Base-by-base conservation (phyloP, 106 monocot genomes). In the Dendrobium chrysotoxum region DNA sequence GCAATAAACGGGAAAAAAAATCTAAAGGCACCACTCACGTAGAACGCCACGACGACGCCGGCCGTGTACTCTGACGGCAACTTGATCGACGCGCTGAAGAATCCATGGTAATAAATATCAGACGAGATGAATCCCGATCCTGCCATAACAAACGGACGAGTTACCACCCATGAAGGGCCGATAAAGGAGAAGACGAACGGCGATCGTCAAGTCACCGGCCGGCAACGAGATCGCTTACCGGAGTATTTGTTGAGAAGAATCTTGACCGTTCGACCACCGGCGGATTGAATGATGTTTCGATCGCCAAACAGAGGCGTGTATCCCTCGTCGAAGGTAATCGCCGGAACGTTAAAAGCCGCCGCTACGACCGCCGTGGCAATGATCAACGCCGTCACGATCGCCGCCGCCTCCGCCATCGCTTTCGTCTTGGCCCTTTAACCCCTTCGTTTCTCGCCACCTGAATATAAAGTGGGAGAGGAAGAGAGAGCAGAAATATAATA, bases 221-320 rank as follows among this genome's bases (percentile, higher is more conserved):
- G 25, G 42, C 58, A 23, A 23, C 4, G 40, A 3, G 42, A 41
- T 38, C 39, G 61, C 68, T 77, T 35, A 89, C 89, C 89, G 5
- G 90, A 78, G 75, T 80, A 90, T 40, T 87, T 85, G 64, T 88
- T 80, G 61, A 90, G 90, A 41, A 58, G 81, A 41, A 90, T 77
- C 11, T 83, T 68, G 79, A 85, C 88, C 50, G 54, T 80, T 18
- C 81, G 70, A 12, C 86, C 82, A 38, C 88, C 83, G 26, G 72
- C 53, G 2, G 90, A 90, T 20, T 54, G 81, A 3, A 82, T 80
- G 73, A 90, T 81, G 80, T 90, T 90, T 35, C 18, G 71, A 8
- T 86, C 79, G 30, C 90, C 90, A 65, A 90, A 90, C 26, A 90
- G 74, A 21, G 76, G 81, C 6, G 81, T 39, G 83, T 78, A 90